Conservation (phyloP, 495 filamentous ascomycete genomes). For the Tirmania nivea region DNA sequence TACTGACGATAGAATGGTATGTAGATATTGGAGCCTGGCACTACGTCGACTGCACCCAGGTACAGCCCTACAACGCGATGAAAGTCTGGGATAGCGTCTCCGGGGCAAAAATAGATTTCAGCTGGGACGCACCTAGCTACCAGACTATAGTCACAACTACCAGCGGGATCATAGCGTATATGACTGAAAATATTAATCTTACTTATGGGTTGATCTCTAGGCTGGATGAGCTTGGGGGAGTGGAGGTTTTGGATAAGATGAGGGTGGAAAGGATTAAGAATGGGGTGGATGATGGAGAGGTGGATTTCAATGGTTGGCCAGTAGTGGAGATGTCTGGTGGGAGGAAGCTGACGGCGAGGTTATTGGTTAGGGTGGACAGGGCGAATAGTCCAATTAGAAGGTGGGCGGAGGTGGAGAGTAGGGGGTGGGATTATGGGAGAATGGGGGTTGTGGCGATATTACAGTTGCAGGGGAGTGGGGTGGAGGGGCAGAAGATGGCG, state of each 20-base stretch:
- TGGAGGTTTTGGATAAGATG: conserved; percentile 50
- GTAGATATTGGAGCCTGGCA: conserved; percentile 61
- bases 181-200: conserved; percentile 87
- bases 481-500: conserved; percentile 40
- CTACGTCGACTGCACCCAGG: conserved; percentile 43
- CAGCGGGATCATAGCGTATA: conserved; percentile 55
- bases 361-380: conserved; percentile 85
- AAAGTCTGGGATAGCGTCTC: conserved; percentile 84
- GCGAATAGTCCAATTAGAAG: conserved; percentile 80
- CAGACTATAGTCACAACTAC: neutral
- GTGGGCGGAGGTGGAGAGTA: conserved; percentile 64
- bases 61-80: conserved; percentile 83
- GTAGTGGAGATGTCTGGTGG: conserved; percentile 43
- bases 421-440: conserved; percentile 82
- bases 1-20: neutral
- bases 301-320: conserved; percentile 73
- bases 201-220: conserved; percentile 50
- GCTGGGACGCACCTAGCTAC: conserved; percentile 36
- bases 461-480: conserved; percentile 36
- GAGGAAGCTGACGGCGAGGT: conserved; percentile 46
- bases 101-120: conserved; percentile 69
- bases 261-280: conserved; percentile 56
- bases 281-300: conserved; percentile 42
- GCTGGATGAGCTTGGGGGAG: conserved; percentile 42
- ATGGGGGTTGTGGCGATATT: conserved; percentile 85